phyloP scores from a whole-genome alignment of 805 yeast genomes.

The Metschnikowia bowlesiae region DNA sequence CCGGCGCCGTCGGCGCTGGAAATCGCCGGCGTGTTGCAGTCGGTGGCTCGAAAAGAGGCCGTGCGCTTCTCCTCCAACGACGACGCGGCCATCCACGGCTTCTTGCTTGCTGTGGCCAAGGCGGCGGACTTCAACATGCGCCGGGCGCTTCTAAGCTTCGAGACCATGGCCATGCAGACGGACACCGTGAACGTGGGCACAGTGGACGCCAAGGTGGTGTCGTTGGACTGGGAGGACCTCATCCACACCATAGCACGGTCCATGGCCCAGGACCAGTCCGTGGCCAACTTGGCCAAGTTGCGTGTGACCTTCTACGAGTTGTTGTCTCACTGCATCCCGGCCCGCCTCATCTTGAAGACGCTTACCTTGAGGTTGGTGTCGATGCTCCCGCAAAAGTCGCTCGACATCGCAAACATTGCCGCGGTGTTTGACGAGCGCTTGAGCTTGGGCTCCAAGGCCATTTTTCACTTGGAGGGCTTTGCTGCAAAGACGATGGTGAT shows the following conservation, averaged over 20 bases:
- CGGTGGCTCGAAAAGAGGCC: constrained; percentile 56
- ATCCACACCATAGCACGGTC: constrained; percentile 59
- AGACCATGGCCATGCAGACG: constrained; percentile 72
- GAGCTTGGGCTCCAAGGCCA: constrained; percentile 80
- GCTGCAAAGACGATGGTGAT: constrained; percentile 81
- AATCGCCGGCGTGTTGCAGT: constrained; percentile 48
- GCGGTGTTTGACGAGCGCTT: constrained; percentile 80
- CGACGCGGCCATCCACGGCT: constrained; percentile 25
- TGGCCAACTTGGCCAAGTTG: constrained; percentile 54
- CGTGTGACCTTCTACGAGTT: constrained; percentile 76
- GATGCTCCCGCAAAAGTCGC: constrained; percentile 28
- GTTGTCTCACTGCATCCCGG: constrained; percentile 90
- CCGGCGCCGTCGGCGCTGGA: constrained; percentile 73
- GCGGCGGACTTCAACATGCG: constrained; percentile 70
- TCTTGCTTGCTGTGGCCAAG: constrained; percentile 50
- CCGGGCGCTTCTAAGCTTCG: constrained; percentile 71
- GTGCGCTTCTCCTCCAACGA: constrained; percentile 39
- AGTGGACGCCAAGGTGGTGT: constrained; percentile 39
- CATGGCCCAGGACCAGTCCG: constrained; percentile 59
- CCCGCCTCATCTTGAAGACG: constrained; percentile 69
- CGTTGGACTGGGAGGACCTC: constrained; percentile 89
- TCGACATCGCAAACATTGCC: constrained; percentile 52
- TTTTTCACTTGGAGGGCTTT: constrained; percentile 93
- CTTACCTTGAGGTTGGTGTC: constrained; percentile 43
- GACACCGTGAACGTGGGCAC: constrained; percentile 42